phyloP scores from a whole-genome alignment of 176 grass and related monocot species.

The Carex kokanica region DNA sequence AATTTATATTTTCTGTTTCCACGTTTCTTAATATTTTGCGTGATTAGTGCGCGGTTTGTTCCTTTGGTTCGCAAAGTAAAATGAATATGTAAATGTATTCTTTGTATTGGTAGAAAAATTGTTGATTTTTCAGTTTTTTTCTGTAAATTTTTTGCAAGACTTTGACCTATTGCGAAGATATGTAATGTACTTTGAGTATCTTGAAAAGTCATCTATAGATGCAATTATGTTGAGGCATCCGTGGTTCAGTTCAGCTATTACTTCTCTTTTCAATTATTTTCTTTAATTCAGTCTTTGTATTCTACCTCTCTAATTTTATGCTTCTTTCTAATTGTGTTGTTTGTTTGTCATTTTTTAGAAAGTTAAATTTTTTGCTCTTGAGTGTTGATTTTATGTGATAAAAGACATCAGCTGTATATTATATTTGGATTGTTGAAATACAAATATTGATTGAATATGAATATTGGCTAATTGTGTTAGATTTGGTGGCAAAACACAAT shows the following conservation, averaged over 20 bases:
- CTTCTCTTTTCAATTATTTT: neutral
- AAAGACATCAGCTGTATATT: neutral
- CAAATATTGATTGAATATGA: neutral
- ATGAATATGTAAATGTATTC: constrained; percentile 5
- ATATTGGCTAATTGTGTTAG: no score
- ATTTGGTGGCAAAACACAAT: neutral
- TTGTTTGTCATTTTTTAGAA: neutral
- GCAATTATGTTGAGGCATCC: neutral
- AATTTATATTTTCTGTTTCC: neutral
- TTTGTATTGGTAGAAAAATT: neutral
- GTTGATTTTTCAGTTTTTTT: neutral
- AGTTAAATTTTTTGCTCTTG: neutral
- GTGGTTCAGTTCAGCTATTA: neutral
- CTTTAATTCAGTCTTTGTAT: neutral
- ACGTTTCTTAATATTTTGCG: neutral
- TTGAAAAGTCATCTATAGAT: neutral
- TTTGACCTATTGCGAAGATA: neutral
- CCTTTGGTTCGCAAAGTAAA: neutral
- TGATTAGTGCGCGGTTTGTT: neutral
- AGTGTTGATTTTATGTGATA: neutral
- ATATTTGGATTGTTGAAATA: neutral
- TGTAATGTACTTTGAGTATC: neutral
- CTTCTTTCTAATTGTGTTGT: neutral
- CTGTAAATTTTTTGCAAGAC: neutral
- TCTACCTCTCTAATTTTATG: neutral